Percentiles rank a stretch among this genome's conserved stretches.
Evolutionary conservation across 2,329 filamentous ascomycete genomes (phyloP).

Genomic region (Ophiocordyceps camponoti-leonardi): DNA sequence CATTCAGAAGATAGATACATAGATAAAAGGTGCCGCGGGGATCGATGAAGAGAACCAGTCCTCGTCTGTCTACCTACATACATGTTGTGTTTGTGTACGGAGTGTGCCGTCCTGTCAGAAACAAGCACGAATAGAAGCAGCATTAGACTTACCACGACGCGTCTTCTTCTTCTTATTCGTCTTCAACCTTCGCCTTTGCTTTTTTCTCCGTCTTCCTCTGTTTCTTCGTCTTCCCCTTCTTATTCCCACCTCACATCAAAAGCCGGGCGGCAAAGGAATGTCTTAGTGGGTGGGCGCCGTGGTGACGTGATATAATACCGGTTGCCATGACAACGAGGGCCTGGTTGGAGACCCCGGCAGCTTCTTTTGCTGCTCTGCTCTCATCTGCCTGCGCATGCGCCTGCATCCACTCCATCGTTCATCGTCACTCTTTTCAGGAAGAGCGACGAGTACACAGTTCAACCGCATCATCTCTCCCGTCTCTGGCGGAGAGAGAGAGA

Average conservation of each 20-base stretch:
- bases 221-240: background rate
- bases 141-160: no score
- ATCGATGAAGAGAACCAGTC: no score
- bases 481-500: background rate
- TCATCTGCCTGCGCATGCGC: slow-evolving; percentile 7
- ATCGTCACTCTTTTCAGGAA: slow-evolving; percentile 1
- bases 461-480: background rate
- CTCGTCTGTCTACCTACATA: no score
- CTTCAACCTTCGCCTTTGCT: background rate
- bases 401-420: slow-evolving; percentile 4
- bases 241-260: background rate
- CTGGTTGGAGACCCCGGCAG: slow-evolving; percentile 6
- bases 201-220: background rate
- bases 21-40: no score
- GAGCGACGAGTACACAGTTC: background rate
- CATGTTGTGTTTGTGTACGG: no score
- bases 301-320: slow-evolving; percentile 5
- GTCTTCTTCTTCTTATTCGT: no score
- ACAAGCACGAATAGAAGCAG: no score
- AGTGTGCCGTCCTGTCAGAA: no score
- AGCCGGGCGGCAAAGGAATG: slow-evolving; percentile 1
- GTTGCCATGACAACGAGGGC: slow-evolving; percentile 20
- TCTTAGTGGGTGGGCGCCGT: slow-evolving; percentile 3
- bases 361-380: slow-evolving; percentile 4
- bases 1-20: background rate